A percentile compares a stretch with the other conserved stretches of the same genome.
phyloP scores from a whole-genome alignment of 345 rosid species.

The Corchorus olitorius region DNA sequence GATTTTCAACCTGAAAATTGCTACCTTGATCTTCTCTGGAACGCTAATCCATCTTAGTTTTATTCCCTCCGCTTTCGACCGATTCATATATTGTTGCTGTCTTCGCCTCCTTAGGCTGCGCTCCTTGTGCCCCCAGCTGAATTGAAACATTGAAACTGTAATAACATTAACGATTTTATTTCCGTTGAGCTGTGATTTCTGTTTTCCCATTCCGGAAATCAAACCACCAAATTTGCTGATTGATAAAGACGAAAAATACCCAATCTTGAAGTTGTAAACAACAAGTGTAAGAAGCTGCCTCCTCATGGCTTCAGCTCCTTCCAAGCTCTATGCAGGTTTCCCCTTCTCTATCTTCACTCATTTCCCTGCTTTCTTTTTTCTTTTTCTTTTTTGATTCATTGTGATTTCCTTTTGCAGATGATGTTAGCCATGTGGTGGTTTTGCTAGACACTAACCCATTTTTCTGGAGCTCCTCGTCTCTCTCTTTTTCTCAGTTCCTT shows the following conservation, averaged over 20 bases:
- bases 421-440: constrained; percentile 77
- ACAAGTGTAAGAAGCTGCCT: background rate
- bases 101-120: constrained; percentile 52
- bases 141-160: background rate
- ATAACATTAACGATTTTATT: background rate
- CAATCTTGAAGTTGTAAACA: background rate
- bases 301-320: constrained; percentile 67
- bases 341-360: background rate
- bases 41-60: constrained; percentile 33
- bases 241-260: background rate
- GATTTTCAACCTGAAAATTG: constrained; percentile 45
- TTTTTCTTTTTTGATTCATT: constrained; percentile 3
- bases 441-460: constrained; percentile 82
- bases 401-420: constrained; percentile 50
- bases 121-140: constrained; percentile 52
- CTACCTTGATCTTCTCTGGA: constrained; percentile 45
- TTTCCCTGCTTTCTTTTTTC: background rate
- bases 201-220: background rate
- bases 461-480: constrained; percentile 73
- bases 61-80: constrained; percentile 37
- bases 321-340: constrained; percentile 74
- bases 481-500: constrained; percentile 69
- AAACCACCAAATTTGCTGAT: background rate
- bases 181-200: background rate
- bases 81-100: constrained; percentile 51